Evolutionary conservation across 768 basidiomycete genomes (phyloP), one percentile per base, ranked within the genome.

Genomic region (Mycena kentingensis): DNA sequence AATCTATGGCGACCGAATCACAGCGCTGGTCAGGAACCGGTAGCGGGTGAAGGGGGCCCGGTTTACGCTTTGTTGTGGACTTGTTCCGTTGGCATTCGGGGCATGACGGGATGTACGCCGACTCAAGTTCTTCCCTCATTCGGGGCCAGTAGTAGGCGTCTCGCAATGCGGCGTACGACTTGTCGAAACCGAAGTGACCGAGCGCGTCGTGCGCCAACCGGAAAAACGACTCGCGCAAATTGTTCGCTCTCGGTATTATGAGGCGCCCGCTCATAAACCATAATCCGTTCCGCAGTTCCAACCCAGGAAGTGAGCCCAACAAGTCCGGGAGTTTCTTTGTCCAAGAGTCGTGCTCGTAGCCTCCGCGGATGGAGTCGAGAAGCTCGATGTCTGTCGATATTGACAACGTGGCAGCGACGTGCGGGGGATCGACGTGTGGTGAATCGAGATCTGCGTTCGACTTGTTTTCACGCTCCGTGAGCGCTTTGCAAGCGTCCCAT

Each of bases 31-130:
- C 61, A 0, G 60, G 62, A 5, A 69, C 46, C 0, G 63, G 62
- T 0, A 66, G 48, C 0, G 65, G 64, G 35, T 71, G 70, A 0
- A 60, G 50, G 3, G 58, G 58, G 4, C 69, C 64, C 0, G 63
- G 10, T 16, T 60, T 60, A n/a, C 58, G 54, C 1, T 54, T 44
- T 0, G 37, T 44, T 0, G 49, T 3, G 1, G 48, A 44, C 49
- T 75, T 74, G 60, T 72, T 66, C 0, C 63, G 47, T 39, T 70
- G 66, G 31, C 73, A 76, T 1, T 61, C 39, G 16, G 58, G 49
- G 62, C 67, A 55, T 4, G 55, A 47, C 2, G 58, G 58, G 5
- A 70, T 57, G 44, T 72, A 71, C 21, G 57, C 27, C 0, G 42
- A 16, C 29, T 63, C 63, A 0, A 50, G 29, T 11, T 50, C 39